Evolutionary conservation across 2,329 filamentous ascomycete species (phyloP), one percentile per base, ranked within the genome.

Genomic region (Monilinia fructigena): DNA sequence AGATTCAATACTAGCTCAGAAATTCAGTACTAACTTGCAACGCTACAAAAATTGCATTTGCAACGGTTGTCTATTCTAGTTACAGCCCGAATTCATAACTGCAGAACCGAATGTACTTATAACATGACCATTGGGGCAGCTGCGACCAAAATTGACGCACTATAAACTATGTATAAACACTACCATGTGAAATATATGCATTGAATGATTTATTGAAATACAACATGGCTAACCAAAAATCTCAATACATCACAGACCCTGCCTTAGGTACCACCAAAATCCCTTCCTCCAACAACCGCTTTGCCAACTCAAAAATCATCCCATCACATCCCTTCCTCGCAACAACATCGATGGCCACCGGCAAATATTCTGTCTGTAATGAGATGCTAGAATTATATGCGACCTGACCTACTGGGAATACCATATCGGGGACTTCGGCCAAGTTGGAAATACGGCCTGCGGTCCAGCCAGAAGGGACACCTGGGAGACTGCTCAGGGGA

Each of bases 291-390:
- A 82, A 78, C 66, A 88, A 68, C 53, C 84, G 82, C 60, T 80
- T 76, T 2, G 85, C 82, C 60, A 88, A 74, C 54, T 79, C 80
- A 53, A 83, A 83, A 35, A 88, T 71, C 77, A 88, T 79, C 0
- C 83, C 83, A 75, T 89, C 86, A 68, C 86, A 89, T 0, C 86
- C 85, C 69, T 81, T 83, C 0, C 84, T 82, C 0, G 80, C 85
- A 76, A 88, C 76, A 26, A 88, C 77, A 68, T 85, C 80, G 0
- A 87, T 80, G 0, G 83, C 82, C 0, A 89, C 85, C 0, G 86
- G 86, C 45, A 88, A 73, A 55, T 79, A 78, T 73, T 85, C 83
- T 0, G 77, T 76, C 65, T 82, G 79, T 0, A 77, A 68, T 0
- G 82, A 84, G n/a, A 84, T 78, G 4, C 77, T 80, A 10, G 79